Percentiles rank a stretch among this genome's conserved stretches.
These are phyloP conservation scores for Podospora didyma DNA, from an alignment of 495 filamentous ascomycete genomes.

Conservation along the genomic window DNA sequence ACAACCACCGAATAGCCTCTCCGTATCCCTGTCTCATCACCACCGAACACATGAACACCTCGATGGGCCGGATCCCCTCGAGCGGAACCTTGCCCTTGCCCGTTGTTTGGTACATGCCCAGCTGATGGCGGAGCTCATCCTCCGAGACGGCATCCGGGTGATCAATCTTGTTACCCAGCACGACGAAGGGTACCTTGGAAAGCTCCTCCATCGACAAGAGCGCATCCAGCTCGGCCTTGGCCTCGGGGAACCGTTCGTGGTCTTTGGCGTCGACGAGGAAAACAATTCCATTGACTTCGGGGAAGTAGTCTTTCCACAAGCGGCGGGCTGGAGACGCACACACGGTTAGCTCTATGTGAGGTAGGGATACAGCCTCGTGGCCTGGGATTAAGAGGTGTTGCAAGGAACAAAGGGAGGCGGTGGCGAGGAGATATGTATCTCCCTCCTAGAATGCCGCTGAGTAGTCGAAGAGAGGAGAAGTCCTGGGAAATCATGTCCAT, in stretches of 20 bases:
- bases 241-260: conserved; percentile 85
- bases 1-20: conserved; percentile 75
- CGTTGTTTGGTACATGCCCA: conserved; percentile 93
- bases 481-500: background rate
- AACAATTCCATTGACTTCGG: conserved; percentile 95
- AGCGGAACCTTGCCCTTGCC: conserved; percentile 96
- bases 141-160: conserved; percentile 92
- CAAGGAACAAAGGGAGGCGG: background rate
- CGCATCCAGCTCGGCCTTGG: conserved; percentile 94
- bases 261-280: conserved; percentile 98
- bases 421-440: background rate
- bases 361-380: too few species aligned
- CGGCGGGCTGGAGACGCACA: conserved; percentile 65
- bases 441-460: background rate
- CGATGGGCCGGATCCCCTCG: conserved; percentile 91
- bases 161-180: conserved; percentile 98
- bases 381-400: too few species aligned
- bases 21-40: conserved; percentile 94
- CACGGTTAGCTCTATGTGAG: background rate
- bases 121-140: conserved; percentile 84
- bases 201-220: conserved; percentile 92
- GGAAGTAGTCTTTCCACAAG: conserved; percentile 98
- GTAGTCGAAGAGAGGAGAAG: background rate
- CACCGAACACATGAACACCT: conserved; percentile 98
- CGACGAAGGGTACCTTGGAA: conserved; percentile 86